Conservation (phyloP, 768 basidiomycete genomes). For the Lactarius hengduanensis region DNA sequence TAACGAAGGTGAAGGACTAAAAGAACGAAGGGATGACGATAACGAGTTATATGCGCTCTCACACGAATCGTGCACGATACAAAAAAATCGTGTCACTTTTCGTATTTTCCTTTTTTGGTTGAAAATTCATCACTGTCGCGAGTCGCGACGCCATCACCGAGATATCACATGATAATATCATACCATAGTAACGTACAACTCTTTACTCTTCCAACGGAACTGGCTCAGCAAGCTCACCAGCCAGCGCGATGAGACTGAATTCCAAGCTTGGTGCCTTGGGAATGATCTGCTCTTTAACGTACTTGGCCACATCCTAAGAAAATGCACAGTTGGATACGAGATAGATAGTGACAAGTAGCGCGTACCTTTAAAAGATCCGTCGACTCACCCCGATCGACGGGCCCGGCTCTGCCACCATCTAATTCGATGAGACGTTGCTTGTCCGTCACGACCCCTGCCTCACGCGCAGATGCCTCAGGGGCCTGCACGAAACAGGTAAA, state of each 20-base stretch:
- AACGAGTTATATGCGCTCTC: background rate
- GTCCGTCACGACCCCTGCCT: slow-evolving; percentile 26
- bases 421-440: slow-evolving; percentile 68
- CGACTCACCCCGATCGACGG: slow-evolving; percentile 74
- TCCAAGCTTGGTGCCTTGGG: slow-evolving; percentile 50
- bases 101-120: background rate
- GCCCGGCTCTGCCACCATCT: slow-evolving; percentile 75
- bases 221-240: background rate
- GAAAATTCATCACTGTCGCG: background rate
- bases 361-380: slow-evolving; percentile 55
- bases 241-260: slow-evolving; percentile 70
- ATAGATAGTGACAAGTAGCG: slow-evolving; percentile 11
- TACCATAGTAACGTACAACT: background rate
- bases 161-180: background rate
- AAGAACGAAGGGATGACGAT: background rate
- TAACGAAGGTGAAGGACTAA: background rate
- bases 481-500: slow-evolving; percentile 86
- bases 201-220: background rate
- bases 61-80: background rate
- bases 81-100: slow-evolving; percentile 2
- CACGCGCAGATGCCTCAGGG: slow-evolving; percentile 43
- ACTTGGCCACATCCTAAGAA: slow-evolving; percentile 58
- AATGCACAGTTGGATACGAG: background rate
- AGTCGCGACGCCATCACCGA: background rate
- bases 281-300: slow-evolving; percentile 62